These are phyloP conservation scores for Lactarius psammicola DNA, from an alignment of 768 basidiomycete genomes.

Conservation along the genomic window DNA sequence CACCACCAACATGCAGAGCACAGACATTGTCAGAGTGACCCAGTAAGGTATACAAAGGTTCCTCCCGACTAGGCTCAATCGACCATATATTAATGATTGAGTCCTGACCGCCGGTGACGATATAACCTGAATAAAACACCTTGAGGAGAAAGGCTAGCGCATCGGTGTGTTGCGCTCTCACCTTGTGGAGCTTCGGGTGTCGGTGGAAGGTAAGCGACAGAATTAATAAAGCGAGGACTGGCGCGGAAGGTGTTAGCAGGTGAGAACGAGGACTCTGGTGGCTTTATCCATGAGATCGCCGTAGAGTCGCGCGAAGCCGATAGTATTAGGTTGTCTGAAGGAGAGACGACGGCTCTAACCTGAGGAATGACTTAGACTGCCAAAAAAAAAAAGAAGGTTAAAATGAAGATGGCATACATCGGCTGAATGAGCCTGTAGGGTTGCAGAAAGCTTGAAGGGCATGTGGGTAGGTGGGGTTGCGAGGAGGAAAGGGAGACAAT, in stretches of 20 bases:
- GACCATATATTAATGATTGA: slow-evolving; percentile 82
- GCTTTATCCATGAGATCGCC: slow-evolving; percentile 79
- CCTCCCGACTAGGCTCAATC: slow-evolving; percentile 54
- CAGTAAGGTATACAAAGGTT: slow-evolving; percentile 78
- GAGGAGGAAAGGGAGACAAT: slow-evolving; percentile 20
- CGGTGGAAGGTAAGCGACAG: slow-evolving; percentile 67
- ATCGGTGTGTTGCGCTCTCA: slow-evolving; percentile 35
- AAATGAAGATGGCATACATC: slow-evolving; percentile 54
- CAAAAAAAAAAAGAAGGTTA: slow-evolving; percentile 21
- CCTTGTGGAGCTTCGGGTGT: slow-evolving; percentile 67
- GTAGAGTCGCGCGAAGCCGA: slow-evolving; percentile 92
- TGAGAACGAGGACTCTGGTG: slow-evolving; percentile 50
- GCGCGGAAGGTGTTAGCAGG: slow-evolving; percentile 56
- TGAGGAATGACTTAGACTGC: slow-evolving; percentile 38
- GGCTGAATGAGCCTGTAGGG: slow-evolving; percentile 63
- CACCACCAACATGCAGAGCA: slow-evolving; percentile 65
- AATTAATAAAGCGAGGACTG: slow-evolving; percentile 76
- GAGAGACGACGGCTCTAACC: slow-evolving; percentile 82
- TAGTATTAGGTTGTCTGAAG: slow-evolving; percentile 72
- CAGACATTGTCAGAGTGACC: slow-evolving; percentile 94
- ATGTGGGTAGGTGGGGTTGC: slow-evolving; percentile 37
- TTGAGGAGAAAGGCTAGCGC: slow-evolving; percentile 22
- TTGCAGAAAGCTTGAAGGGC: slow-evolving; percentile 78
- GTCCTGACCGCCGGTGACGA: slow-evolving; percentile 88
- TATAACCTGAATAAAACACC: slow-evolving; percentile 48